These are phyloP conservation scores for Colletotrichum brevisporum DNA, from an alignment of 2,329 filamentous ascomycete species.

Conservation along the genomic window DNA sequence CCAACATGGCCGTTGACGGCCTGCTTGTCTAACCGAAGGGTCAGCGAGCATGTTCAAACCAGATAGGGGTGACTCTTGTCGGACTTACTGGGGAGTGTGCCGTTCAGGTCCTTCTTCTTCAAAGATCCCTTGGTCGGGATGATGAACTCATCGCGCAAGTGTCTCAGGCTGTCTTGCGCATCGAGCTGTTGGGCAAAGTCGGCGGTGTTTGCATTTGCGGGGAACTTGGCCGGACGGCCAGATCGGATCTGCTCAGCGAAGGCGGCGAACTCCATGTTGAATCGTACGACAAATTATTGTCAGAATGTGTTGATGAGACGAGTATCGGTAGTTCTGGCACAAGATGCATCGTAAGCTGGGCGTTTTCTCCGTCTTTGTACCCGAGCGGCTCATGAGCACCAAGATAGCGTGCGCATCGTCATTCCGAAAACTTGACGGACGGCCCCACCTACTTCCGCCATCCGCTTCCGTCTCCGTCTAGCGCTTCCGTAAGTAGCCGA, in stretches of 20 bases:
- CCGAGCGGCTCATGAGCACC: slow-evolving; percentile 13
- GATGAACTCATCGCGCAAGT: slow-evolving; percentile 79
- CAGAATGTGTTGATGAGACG: slow-evolving; percentile 1
- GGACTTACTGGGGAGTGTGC: slow-evolving; percentile 56
- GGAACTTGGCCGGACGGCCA: slow-evolving; percentile 60
- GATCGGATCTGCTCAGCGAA: slow-evolving; percentile 57
- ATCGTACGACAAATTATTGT: slow-evolving; percentile 17
- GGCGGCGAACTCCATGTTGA: slow-evolving; percentile 56
- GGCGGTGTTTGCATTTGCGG: slow-evolving; percentile 60
- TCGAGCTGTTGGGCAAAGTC: slow-evolving; percentile 70
- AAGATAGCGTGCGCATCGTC: slow-evolving; percentile 29
- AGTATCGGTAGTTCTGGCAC: slow-evolving; percentile 7
- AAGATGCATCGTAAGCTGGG: slow-evolving; percentile 12
- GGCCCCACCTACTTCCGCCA: slow-evolving; percentile 38
- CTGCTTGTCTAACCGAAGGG: slow-evolving; percentile 14
- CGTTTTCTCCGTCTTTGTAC: slow-evolving; percentile 41
- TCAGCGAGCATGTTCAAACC: not conserved
- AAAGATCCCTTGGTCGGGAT: slow-evolving; percentile 83
- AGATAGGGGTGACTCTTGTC: not conserved
- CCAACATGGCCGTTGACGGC: slow-evolving; percentile 45
- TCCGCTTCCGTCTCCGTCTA: slow-evolving; percentile 34
- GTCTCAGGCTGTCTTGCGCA: slow-evolving; percentile 69
- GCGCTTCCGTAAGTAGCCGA: slow-evolving; percentile 39
- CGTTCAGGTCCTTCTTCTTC: slow-evolving; percentile 71
- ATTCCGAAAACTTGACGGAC: slow-evolving; percentile 24